Evolutionary conservation across 176 grass and related monocot genomes (phyloP), one percentile per base, ranked within the genome.

Genomic region (Carex scoparia): DNA sequence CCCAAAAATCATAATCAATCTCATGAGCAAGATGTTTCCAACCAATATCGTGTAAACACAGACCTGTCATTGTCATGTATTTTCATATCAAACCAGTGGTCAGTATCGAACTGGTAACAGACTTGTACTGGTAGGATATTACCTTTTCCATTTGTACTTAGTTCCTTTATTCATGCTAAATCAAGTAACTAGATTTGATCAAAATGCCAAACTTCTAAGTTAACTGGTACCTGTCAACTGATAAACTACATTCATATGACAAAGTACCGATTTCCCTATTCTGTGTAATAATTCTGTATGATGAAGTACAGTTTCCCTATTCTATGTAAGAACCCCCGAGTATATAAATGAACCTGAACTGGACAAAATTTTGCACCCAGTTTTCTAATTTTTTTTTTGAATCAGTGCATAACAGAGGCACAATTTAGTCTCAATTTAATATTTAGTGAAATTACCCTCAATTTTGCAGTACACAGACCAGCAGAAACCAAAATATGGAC

Each of bases 1-100:
- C 30, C 49, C 74, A 79, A 79, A 78, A 79, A 79, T 79, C 14
- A 58, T 58, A 79, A 79, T 79, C 74, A 79, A 79, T 79, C 53
- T 57, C 13, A 78, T 78, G 73, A 78, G 19, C 7, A 7, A 57
- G 74, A 57, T 74, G 44, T 51, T 74, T 51, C 28, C 74, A 79
- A 58, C 30, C 53, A 79, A 35, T 79, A 77, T 32, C 49, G 0
- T 32, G 27, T 56, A 13, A 77, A 77, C 3, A 77, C 2, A 77
- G 48, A 55, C 48, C 73, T 77, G 73, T 8, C 49, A 54, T 54
- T 77, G 27, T 31, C 27, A 56, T 77, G 73, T 12, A 56, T 77
- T 54, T 74, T 77, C 28, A 56, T 54, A 56, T 77, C 73, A 32
- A 56, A 30, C 19, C 12, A 56, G 73, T 56, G 49, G 27, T 77